Base-by-base conservation (phyloP, 2,329 filamentous ascomycete genomes). In the Penicillium griseofulvum region DNA sequence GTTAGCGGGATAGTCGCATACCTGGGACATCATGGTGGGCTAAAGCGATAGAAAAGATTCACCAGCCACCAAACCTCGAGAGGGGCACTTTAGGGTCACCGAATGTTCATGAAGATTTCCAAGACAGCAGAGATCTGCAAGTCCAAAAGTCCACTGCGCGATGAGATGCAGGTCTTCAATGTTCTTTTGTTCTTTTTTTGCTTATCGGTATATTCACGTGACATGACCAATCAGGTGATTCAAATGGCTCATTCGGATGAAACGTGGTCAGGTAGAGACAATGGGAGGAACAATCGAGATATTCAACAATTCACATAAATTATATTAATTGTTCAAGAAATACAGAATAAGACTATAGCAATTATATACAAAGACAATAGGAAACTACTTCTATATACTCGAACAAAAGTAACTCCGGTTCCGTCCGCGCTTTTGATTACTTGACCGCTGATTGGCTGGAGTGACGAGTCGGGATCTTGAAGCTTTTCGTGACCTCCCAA, bases 51-150 rank as follows among this genome's bases (percentile, higher is more conserved):
- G 88, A 87, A 85, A 88, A 86, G 87, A 83, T 79, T 82, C 87
- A 83, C 84, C 84, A 85, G 81, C 83, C 87, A 87, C 60, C 62
- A 59, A 60, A 66, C 60, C 87, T 86, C 87, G 87, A 88, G 86
- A 89, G 85, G 85, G 74, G 78, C 80, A 81, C 79, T 74, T 77
- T 10, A 76, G 86, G 86, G 80, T 90, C 93, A 89, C 82, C 86
- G 82, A 55, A 62, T 58, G 60, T 64, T 66, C 72, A 72, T 72
- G 58, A 57, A 62, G 31, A 60, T 41, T 37, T 33, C 17, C 28
- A 24, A 37, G 22, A 24, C 24, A 28, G 38, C 33, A 37, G 39
- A 51, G 34, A 39, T 51, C 52, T 50, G 33, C 52, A 44, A 34
- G 28, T 49, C 50, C 39, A 26, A 55, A 45, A 39, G 22, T 44